Base-by-base conservation (phyloP, 495 filamentous ascomycete species). In the Podospora australis region DNA sequence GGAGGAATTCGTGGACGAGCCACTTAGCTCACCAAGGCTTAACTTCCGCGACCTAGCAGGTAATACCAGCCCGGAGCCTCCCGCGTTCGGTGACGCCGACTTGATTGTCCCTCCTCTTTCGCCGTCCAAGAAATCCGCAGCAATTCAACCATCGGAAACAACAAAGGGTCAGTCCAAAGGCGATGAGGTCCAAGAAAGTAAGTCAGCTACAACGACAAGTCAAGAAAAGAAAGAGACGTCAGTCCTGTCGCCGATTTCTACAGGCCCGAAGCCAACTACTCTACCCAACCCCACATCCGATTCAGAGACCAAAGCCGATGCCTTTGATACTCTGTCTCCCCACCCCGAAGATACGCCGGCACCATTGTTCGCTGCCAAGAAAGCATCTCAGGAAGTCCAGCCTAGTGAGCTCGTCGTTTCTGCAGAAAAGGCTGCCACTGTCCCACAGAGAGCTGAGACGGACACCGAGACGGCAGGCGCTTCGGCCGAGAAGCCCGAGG, bases 1-100 rank as follows among this genome's bases (percentile, higher is more conserved):
- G 38, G 80, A 82, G 16, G 79, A 84, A 39, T 84, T 87, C 58
- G 80, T 86, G 8, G 83, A 86, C 52, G 83, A 88, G 54, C 80
- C 83, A 21, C 65, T 84, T 32, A 80, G 73, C 46, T 81, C 79
- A 13, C 77, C 80, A 3, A 66, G 73, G 39, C 51, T 81, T 11
- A 62, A 74, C 22, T 62, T 69, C 20, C 49, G 69, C 3, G 58
- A 64, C 16, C 30, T 51, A 1, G 66, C 75, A 16, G 61, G 59
- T 14, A 67, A 68, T 38, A 43, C 61, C 3, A 57, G 64, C 19
- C 60, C 60, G 25, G 54, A 55, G 25, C 62, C 67, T 35, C 35
- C 44, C 2, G n/a, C 29, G 25, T 64, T 69, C 35, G 66, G 70
- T 19, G 71, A 74, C 11, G 62, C 63, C 16, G 69, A 74, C 17